A percentile compares a stretch with the other conserved stretches of the same genome.
These are phyloP conservation scores for Pythium phragmitis DNA, from an alignment of 352 stramenopile genomes.

Conservation along the genomic window DNA sequence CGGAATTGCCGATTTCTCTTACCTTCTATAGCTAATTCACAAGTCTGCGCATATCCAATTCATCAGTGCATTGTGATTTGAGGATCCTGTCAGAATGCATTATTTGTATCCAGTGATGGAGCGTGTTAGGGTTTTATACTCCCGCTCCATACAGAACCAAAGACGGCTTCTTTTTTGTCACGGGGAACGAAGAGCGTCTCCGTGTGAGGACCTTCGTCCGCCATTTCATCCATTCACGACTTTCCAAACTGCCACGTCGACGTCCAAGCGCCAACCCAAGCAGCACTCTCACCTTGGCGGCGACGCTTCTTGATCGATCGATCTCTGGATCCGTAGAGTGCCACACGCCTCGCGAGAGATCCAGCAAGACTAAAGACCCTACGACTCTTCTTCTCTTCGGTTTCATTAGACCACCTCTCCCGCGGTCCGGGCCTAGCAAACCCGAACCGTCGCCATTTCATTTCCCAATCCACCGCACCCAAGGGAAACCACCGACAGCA, in stretches of 20 bases:
- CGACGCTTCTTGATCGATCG: not conserved
- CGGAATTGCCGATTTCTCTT: not conserved
- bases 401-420: not conserved
- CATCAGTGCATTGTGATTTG: not conserved
- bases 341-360: not conserved
- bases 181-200: conserved; percentile 6
- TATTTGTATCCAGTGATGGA: conserved; percentile 1
- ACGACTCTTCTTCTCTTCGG: not conserved
- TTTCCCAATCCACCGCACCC: not conserved
- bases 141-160: conserved; percentile 17
- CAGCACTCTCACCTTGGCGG: not conserved
- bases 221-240: conserved; percentile 1
- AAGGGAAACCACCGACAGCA: not conserved
- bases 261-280: conserved; percentile 2
- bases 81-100: conserved; percentile 3
- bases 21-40: not conserved
- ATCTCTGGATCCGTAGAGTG: not conserved
- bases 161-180: conserved; percentile 25
- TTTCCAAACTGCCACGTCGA: conserved; percentile 10
- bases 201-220: not conserved
- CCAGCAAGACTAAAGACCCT: not conserved
- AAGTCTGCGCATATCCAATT: not conserved
- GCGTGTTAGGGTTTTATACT: conserved; percentile 25
- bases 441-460: not conserved
- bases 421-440: no score